Evolutionary conservation across 176 grass and related monocot species (phyloP), one percentile per base, ranked within the genome.

Genomic region (Typha latifolia): DNA sequence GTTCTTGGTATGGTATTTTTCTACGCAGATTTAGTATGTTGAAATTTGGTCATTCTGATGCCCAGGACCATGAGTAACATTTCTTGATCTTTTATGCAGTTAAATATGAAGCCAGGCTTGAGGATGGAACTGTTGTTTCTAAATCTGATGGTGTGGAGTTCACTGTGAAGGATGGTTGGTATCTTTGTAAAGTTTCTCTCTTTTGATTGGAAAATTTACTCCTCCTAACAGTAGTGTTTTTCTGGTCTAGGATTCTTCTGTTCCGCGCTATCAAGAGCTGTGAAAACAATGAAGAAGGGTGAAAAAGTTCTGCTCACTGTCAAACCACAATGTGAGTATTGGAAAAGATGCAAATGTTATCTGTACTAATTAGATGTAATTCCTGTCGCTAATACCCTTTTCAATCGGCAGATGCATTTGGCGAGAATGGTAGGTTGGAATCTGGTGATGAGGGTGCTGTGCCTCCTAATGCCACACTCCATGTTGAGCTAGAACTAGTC

Each of bases 251-350:
- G 90, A 12, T 52, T 74, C 69, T 94, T 94, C 77, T 89, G 90
- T 70, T 82, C 90, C 66, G 85, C 90, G 43, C 66, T 89, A 69
- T 69, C 90, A 4, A 94, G 81, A 73, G 77, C 85, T 74, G 80
- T 89, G 62, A 94, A 89, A 66, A 89, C 82, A 19, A 94, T 94
- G 90, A 94, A 94, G 74, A 94, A 84, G 74, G 79, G 79, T 3
- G 90, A 94, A 75, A 94, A 79, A 81, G 80, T 66, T 59, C 80
- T 81, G 4, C 85, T 94, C 73, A 86, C 77, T 61, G 77, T 94
- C 22, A 84, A 79, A 31, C 90, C 90, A 24, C 77, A 86, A 71
- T 94, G 90, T 89, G 56, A 83, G 85, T 89, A 72, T 72, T 43
- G 13, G 20, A 49, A 71, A 49, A 31, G 16, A 12, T n/a, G 7